Evolutionary conservation across 495 filamentous ascomycete species (phyloP).

Genomic region (Pyrenopolyporus hunteri): DNA sequence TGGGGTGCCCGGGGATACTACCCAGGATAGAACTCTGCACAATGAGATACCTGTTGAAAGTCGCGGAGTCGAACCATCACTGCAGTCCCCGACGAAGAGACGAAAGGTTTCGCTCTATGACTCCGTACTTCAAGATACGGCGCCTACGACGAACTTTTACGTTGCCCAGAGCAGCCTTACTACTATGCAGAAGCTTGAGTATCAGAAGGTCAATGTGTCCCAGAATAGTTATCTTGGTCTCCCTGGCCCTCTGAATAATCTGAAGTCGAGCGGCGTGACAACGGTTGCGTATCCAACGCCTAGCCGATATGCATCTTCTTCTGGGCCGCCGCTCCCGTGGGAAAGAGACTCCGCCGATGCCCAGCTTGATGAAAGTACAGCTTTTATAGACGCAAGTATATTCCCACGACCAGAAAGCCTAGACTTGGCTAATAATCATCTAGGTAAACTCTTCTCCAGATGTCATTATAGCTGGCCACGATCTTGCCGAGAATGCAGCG

Average conservation of each 20-base stretch:
- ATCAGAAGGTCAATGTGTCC: conserved; percentile 34
- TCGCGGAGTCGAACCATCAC: not conserved
- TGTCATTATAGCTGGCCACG: conserved; percentile 25
- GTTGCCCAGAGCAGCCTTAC: conserved; percentile 40
- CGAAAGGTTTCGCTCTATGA: conserved; percentile 23
- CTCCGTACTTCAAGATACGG: conserved; percentile 7
- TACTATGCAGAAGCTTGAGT: conserved; percentile 43
- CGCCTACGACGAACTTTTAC: conserved; percentile 31
- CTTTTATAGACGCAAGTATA: conserved; percentile 29
- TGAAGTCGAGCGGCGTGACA: conserved; percentile 38
- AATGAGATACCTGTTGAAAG: conserved; percentile 7
- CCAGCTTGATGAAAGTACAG: conserved; percentile 13
- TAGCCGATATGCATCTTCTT: conserved; percentile 36
- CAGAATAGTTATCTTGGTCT: conserved; percentile 22
- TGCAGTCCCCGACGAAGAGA: conserved; percentile 10
- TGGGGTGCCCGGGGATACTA: not conserved
- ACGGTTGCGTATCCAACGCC: conserved; percentile 41
- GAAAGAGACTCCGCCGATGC: conserved; percentile 20
- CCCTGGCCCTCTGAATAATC: conserved; percentile 19
- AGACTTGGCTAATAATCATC: conserved; percentile 6
- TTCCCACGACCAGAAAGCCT: not conserved
- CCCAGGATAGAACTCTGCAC: not conserved
- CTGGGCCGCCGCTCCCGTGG: conserved; percentile 37
- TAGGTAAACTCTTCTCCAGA: conserved; percentile 41
- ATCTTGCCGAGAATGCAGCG: not conserved